These are phyloP conservation scores for Fusarium sp. DNA, from an alignment of 2,329 filamentous ascomycete genomes.

Conservation along the genomic window DNA sequence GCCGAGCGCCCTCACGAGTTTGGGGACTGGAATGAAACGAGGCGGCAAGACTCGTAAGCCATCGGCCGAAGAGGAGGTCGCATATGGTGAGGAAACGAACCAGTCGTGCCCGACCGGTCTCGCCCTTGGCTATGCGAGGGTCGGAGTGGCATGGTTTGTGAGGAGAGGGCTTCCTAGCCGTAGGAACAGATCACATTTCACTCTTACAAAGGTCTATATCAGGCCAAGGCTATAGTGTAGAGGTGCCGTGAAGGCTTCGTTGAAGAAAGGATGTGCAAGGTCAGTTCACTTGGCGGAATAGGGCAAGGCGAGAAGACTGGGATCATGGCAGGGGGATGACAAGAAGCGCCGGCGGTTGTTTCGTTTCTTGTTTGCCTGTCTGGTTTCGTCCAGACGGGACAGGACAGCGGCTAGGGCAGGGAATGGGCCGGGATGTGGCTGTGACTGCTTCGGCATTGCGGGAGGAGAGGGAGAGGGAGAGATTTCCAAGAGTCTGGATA, in stretches of 20 bases:
- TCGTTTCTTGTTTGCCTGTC: conserved; percentile 44
- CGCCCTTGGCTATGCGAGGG: conserved; percentile 18
- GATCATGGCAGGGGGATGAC: conserved; percentile 29
- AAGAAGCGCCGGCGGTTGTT: conserved; percentile 45
- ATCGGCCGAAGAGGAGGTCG: conserved; percentile 28
- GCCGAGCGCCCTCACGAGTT: conserved; percentile 13
- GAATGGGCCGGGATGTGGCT: conserved; percentile 16
- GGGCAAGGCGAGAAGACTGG: conserved; percentile 25
- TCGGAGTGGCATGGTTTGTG: conserved; percentile 19
- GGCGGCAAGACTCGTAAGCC: conserved; percentile 32
- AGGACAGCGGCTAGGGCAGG: conserved; percentile 41
- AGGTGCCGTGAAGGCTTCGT: conserved; percentile 10
- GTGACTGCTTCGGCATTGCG: not conserved
- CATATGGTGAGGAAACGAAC: conserved; percentile 28
- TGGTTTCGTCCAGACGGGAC: conserved; percentile 33
- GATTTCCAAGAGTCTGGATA: not conserved
- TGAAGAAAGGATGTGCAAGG: conserved; percentile 6
- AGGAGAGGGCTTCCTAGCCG: conserved; percentile 19
- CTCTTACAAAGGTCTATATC: conserved; percentile 14
- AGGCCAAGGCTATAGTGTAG: conserved; percentile 9
- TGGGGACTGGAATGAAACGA: conserved; percentile 25
- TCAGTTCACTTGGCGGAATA: conserved; percentile 8
- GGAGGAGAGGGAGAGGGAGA: not conserved
- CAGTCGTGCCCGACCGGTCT: conserved; percentile 21
- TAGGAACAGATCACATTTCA: conserved; percentile 41